phyloP scores from a whole-genome alignment of 2,329 filamentous ascomycete species.

The Penicillium thymicola region DNA sequence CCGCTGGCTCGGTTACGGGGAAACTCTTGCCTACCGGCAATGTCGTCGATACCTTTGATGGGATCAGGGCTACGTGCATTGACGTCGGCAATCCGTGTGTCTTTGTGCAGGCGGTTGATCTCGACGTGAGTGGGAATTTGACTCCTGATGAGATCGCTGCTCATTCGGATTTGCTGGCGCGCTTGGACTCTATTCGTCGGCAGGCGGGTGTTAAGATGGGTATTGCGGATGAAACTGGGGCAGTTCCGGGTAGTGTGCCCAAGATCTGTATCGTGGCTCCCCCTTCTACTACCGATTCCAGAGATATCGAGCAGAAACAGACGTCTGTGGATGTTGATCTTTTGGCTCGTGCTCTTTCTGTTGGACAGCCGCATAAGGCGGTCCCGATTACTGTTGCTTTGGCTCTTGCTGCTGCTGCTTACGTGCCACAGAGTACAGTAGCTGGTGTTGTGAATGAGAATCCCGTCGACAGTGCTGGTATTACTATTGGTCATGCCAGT shows the following conservation, averaged over 20 bases:
- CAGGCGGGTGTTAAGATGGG: slow-evolving; percentile 61
- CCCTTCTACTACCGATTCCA: slow-evolving; percentile 11
- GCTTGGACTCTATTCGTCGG: slow-evolving; percentile 56
- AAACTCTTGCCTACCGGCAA: slow-evolving; percentile 60
- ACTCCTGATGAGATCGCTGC: slow-evolving; percentile 55
- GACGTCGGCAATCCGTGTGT: slow-evolving; percentile 64
- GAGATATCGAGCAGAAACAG: slow-evolving; percentile 12
- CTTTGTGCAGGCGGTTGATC: slow-evolving; percentile 56
- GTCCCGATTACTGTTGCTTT: slow-evolving; percentile 56
- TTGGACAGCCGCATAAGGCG: slow-evolving; percentile 56
- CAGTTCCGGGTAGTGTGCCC: slow-evolving; percentile 55
- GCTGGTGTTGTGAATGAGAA: slow-evolving; percentile 29
- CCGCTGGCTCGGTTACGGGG: slow-evolving; percentile 63
- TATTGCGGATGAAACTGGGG: slow-evolving; percentile 45
- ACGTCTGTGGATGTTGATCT: slow-evolving; percentile 41
- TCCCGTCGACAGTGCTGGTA: slow-evolving; percentile 33
- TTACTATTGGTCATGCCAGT: slow-evolving; percentile 47
- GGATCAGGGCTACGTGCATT: slow-evolving; percentile 54
- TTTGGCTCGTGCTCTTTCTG: slow-evolving; percentile 52
- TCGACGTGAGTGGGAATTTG: slow-evolving; percentile 44
- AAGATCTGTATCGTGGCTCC: slow-evolving; percentile 59
- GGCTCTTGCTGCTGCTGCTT: slow-evolving; percentile 49
- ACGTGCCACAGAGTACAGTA: slow-evolving; percentile 42
- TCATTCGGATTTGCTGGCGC: slow-evolving; percentile 42
- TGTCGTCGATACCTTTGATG: slow-evolving; percentile 50